Evolutionary conservation across 1,284 basidiomycete species (phyloP).

Genomic region (Irpex lacteus): DNA sequence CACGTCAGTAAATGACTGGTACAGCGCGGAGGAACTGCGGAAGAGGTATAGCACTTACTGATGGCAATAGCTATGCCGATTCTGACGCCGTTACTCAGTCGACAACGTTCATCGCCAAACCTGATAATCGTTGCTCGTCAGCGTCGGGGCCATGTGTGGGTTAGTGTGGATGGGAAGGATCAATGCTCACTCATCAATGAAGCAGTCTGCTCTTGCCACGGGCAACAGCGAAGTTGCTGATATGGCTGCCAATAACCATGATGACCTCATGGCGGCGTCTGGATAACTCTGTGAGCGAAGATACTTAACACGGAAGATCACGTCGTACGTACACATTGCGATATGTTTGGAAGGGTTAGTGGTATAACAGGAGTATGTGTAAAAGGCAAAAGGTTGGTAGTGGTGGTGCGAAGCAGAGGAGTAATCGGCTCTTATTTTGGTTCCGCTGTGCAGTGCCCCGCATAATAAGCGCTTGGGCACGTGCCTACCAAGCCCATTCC

Average conservation of each 20-base stretch:
- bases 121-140: constrained; percentile 7
- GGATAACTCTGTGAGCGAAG: not conserved
- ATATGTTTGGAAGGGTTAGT: not conserved
- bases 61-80: constrained; percentile 29
- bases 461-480: too few relatives aligned
- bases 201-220: constrained; percentile 22
- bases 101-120: constrained; percentile 22
- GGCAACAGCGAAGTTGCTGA: constrained; percentile 16
- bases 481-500: too few relatives aligned
- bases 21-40: not conserved
- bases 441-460: too few relatives aligned
- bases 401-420: not conserved
- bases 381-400: not conserved
- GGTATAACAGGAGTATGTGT: not conserved
- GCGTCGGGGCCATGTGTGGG: not conserved
- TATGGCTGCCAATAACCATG: constrained; percentile 1
- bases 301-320: too few relatives aligned
- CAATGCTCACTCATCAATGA: constrained; percentile 19
- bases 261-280: not conserved
- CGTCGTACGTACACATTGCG: not conserved
- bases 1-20: not conserved
- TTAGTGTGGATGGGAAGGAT: not conserved
- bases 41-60: constrained; percentile 17
- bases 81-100: constrained; percentile 23
- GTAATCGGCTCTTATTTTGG: not conserved